A percentile compares a stretch with the other conserved stretches of the same genome.
Evolutionary conservation across 768 basidiomycete genomes (phyloP).

Genomic region (Boletus barrowsii): DNA sequence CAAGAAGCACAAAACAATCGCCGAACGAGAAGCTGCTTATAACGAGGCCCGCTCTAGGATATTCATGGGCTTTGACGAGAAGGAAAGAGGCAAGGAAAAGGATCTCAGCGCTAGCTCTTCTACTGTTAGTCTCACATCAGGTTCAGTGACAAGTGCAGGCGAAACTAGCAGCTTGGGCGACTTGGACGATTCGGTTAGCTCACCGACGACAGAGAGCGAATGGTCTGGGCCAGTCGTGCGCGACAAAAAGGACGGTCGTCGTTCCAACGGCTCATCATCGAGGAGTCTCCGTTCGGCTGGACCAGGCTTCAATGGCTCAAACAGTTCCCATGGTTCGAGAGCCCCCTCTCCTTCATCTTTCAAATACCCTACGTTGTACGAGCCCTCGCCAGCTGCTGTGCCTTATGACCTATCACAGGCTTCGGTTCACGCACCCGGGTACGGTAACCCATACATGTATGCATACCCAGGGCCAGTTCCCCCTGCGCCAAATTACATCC

Average conservation of each 20-base stretch:
- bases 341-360: slow-evolving; percentile 72
- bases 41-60: slow-evolving; percentile 83
- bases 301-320: slow-evolving; percentile 49
- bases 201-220: slow-evolving; percentile 78
- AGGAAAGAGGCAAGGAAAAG: slow-evolving; percentile 62
- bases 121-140: slow-evolving; percentile 65
- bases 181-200: slow-evolving; percentile 65
- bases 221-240: slow-evolving; percentile 61
- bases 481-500: slow-evolving; percentile 38
- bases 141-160: slow-evolving; percentile 55
- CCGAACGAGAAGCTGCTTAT: slow-evolving; percentile 87
- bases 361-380: slow-evolving; percentile 71
- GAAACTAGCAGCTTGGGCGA: slow-evolving; percentile 63
- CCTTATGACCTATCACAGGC: slow-evolving; percentile 33
- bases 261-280: slow-evolving; percentile 56
- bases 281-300: slow-evolving; percentile 57
- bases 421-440: slow-evolving; percentile 28
- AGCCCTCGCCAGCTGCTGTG: slow-evolving; percentile 40
- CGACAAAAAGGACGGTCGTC: slow-evolving; percentile 54
- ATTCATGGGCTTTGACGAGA: slow-evolving; percentile 80
- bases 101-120: slow-evolving; percentile 78
- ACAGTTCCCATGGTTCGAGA: slow-evolving; percentile 67
- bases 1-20: slow-evolving; percentile 76
- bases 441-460: slow-evolving; percentile 34
- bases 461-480: slow-evolving; percentile 42